Conservation (phyloP, 2,329 filamentous ascomycete species). For the Trichothecium roseum region DNA sequence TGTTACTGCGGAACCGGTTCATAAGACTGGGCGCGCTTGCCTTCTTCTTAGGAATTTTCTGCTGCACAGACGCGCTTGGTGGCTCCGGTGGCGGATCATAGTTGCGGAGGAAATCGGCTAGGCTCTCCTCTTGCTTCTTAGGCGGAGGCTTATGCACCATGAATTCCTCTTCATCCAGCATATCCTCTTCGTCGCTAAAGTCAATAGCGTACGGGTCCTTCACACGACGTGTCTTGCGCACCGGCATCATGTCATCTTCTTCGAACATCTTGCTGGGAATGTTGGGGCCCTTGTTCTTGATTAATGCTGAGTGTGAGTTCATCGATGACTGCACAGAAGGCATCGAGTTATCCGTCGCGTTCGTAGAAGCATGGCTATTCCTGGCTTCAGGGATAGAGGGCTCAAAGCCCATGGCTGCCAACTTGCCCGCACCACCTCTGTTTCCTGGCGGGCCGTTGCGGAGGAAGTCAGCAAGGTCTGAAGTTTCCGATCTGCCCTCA, state of each 20-base stretch:
- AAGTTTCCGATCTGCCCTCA: slow-evolving; percentile 55
- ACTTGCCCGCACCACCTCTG: slow-evolving; percentile 74
- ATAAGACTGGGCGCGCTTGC: slow-evolving; percentile 52
- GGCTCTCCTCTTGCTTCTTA: slow-evolving; percentile 49
- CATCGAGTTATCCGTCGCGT: slow-evolving; percentile 46
- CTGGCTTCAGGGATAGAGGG: slow-evolving; percentile 45
- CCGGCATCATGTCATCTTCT: slow-evolving; percentile 48
- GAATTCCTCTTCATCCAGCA: slow-evolving; percentile 39
- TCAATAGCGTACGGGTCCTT: slow-evolving; percentile 94
- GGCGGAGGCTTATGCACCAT: slow-evolving; percentile 21
- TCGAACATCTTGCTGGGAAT: slow-evolving; percentile 29
- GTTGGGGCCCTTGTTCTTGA: slow-evolving; percentile 22
- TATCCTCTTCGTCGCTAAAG: slow-evolving; percentile 58
- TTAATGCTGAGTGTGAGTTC: slow-evolving; percentile 65
- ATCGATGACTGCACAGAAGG: slow-evolving; percentile 51
- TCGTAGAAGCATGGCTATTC: slow-evolving; percentile 45
- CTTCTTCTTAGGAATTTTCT: slow-evolving; percentile 49
- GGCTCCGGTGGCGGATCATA: slow-evolving; percentile 53
- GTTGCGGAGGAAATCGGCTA: slow-evolving; percentile 65
- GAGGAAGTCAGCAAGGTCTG: slow-evolving; percentile 92
- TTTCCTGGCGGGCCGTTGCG: slow-evolving; percentile 68
- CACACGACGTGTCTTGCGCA: slow-evolving; percentile 65
- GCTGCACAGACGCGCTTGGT: slow-evolving; percentile 17
- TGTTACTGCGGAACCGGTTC: slow-evolving; percentile 37
- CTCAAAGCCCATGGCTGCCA: slow-evolving; percentile 77